Evolutionary conservation across 2,329 filamentous ascomycete species (phyloP).

Genomic region (Botryotinia convoluta): DNA sequence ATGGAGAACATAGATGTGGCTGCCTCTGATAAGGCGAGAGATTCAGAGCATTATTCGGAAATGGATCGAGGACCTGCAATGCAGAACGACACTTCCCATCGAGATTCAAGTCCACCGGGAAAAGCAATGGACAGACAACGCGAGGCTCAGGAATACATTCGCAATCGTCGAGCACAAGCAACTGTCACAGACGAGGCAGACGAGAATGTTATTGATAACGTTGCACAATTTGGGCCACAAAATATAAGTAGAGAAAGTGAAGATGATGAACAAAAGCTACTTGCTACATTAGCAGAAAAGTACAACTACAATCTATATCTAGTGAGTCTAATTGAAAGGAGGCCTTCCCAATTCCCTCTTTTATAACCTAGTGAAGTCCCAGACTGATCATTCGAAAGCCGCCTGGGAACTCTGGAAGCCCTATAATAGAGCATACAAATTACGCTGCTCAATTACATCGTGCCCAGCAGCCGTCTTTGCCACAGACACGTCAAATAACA

Average conservation of each 20-base stretch:
- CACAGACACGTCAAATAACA: constrained; percentile 18
- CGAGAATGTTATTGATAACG: constrained; percentile 13
- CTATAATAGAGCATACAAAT: constrained; percentile 16
- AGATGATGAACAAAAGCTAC: constrained; percentile 20
- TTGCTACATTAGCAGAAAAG: constrained; percentile 18
- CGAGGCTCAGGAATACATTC: constrained; percentile 20
- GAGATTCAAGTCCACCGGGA: constrained; percentile 11
- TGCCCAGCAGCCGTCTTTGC: background rate
- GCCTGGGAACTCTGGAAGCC: constrained; percentile 14
- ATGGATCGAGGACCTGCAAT: constrained; percentile 16
- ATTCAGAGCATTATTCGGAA: constrained; percentile 12
- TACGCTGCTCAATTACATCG: constrained; percentile 17
- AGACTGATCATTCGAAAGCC: constrained; percentile 10
- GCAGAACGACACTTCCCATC: constrained; percentile 11
- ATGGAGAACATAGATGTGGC: constrained; percentile 21
- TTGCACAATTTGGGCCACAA: constrained; percentile 17
- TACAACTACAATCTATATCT: constrained; percentile 20
- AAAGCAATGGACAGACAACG: constrained; percentile 21
- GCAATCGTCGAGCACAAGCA: constrained; percentile 21
- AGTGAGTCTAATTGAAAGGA: constrained; percentile 8
- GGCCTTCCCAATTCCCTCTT: background rate
- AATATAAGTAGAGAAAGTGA: constrained; percentile 19
- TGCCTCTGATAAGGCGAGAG: constrained; percentile 17
- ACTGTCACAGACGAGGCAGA: constrained; percentile 12
- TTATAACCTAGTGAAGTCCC: background rate